phyloP scores from a whole-genome alignment of 345 rosid species.

The Boechera stricta region DNA sequence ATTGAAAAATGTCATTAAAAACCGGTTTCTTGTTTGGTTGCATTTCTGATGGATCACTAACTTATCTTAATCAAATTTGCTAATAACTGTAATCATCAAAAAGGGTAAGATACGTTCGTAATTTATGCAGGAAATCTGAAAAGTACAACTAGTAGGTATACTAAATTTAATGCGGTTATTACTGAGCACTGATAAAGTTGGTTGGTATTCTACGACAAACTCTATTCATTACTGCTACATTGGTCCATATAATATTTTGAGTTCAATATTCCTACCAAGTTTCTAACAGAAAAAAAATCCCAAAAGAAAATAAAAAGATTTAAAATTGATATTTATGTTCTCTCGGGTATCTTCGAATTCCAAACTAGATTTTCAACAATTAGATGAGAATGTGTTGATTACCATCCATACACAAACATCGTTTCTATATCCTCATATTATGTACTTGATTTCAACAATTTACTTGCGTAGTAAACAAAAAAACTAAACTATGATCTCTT shows the following conservation, averaged over 20 bases:
- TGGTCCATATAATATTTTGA: not conserved
- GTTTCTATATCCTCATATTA: too few relatives aligned
- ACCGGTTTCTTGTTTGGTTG: conserved; percentile 1
- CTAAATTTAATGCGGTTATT: conserved; percentile 35
- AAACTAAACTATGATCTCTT: too few relatives aligned
- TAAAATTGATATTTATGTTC: too few relatives aligned
- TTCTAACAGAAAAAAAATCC: too few relatives aligned
- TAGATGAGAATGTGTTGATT: too few relatives aligned
- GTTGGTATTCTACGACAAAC: conserved; percentile 37
- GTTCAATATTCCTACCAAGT: not conserved
- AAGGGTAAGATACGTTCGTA: conserved; percentile 12
- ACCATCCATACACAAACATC: too few relatives aligned
- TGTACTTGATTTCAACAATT: too few relatives aligned
- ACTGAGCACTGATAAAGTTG: conserved; percentile 34
- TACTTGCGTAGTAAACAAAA: too few relatives aligned
- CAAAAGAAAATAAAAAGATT: not conserved
- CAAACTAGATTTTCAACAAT: too few relatives aligned
- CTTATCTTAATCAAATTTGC: not conserved
- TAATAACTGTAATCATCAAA: conserved; percentile 21
- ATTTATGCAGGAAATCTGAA: conserved; percentile 24
- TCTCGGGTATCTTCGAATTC: too few relatives aligned
- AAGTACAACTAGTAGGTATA: conserved; percentile 31
- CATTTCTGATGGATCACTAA: not conserved
- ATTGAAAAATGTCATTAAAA: not conserved
- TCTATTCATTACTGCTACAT: conserved; percentile 25